Conservation (phyloP, 495 filamentous ascomycete species). For the Achaetomiella virescens region DNA sequence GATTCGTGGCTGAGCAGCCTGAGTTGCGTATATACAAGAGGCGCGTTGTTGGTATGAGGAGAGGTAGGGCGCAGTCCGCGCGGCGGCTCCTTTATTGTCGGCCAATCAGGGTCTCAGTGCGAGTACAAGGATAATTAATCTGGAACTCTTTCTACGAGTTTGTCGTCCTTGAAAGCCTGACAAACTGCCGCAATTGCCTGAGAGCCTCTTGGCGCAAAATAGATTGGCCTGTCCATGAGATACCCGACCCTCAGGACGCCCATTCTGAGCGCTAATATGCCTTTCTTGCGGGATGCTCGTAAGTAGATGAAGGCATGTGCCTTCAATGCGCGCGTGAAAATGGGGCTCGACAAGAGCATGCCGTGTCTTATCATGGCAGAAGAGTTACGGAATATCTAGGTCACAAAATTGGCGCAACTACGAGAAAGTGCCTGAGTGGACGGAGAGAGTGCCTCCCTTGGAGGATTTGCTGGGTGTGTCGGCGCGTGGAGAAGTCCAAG, state of each 20-base stretch:
- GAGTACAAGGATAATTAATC: conserved; percentile 1
- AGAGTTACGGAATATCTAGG: neutral
- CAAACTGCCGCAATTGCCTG: conserved; percentile 1
- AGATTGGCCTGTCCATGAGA: neutral
- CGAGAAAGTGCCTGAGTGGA: conserved; percentile 6
- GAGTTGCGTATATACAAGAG: no score
- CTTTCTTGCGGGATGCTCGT: neutral
- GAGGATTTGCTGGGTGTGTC: neutral
- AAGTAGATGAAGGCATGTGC: neutral
- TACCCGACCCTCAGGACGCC: neutral
- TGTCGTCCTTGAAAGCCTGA: neutral
- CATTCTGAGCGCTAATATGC: neutral
- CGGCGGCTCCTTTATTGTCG: no score
- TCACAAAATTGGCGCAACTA: neutral
- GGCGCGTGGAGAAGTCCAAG: neutral
- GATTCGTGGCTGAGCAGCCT: no score
- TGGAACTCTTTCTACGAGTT: conserved; percentile 6
- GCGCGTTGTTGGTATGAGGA: no score
- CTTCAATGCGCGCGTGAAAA: conserved; percentile 4
- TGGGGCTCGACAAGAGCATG: neutral
- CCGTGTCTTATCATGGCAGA: neutral
- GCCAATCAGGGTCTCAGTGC: neutral
- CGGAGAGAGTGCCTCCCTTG: neutral
- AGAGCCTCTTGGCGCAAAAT: neutral
- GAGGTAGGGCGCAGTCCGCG: no score